Base-by-base conservation (phyloP, 768 basidiomycete species). In the Gautieria morchelliformis region DNA sequence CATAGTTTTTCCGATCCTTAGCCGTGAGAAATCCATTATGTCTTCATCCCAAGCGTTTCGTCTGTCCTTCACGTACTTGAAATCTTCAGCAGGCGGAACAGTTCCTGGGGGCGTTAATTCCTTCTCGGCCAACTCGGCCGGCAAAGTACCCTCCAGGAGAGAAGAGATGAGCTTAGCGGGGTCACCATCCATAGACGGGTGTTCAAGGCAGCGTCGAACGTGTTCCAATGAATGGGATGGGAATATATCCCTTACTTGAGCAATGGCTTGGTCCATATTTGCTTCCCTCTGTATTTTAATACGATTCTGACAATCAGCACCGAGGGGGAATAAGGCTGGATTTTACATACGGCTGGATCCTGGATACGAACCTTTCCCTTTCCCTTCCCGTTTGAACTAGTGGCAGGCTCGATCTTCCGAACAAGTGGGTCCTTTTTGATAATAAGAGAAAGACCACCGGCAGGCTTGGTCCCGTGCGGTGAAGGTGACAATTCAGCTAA, bases 11-110 rank as follows among this genome's bases (percentile, higher is more conserved):
- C 88, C 89, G 8, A 85, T 59, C 24, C 74, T 74, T 22, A 93
- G 58, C 53, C 73, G 72, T 6, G 74, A 71, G 33, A 82, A 58
- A 65, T 95, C 88, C 67, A 95, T 78, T 17, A 68, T 66, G 47
- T 89, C 83, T 22, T 81, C 79, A 63, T 93, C 85, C 62, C 87
- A 94, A 0, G 89, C 73, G 60, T 95, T 97, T 50, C 72, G 69
- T 59, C 92, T 71, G 61, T 82, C 77, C 24, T 71, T 69, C 14
- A 71, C 62, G 47, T 45, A 62, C 4, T 33, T 35, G 17, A 45
- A 24, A 30, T 33, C 61, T 24, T 69, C 58, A 39, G 61, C 58
- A n/a, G n/a, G 56, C 10, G 50, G 44, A 15, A 55, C 15, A 42
- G 33, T 12, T 7, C 32, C 35, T 9, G 46, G 5, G 3, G 44